Base-by-base conservation (phyloP, 1,284 basidiomycete species). In the Neonothopanus nambi region DNA sequence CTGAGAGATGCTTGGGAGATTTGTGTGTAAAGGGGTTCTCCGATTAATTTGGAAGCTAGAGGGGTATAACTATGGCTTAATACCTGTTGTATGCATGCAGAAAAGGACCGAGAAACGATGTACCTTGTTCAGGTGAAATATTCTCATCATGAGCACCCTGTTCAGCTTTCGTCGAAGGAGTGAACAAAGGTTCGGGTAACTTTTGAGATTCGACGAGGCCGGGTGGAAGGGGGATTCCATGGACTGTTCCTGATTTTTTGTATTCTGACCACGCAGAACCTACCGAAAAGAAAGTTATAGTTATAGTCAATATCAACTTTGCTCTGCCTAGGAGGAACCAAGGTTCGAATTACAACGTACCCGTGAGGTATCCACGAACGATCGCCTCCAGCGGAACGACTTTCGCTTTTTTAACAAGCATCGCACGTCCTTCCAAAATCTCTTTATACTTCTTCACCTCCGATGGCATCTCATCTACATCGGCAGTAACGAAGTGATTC, bases 181-280 rank as follows among this genome's bases (percentile, higher is more conserved):
- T 99, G 67, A 99, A 97, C 42, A 98, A 73, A 0, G 96, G 92
- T 61, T 88, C 76, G 6, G 87, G 82, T 24, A 98, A 75, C 64
- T 89, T 87, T 60, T 91, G 79, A 6, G 89, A 92, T 75, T 99
- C 96, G n/a, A 88, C 75, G 23, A 98, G 75, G 6, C 89, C 92
- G 2, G 79, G 69, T 0, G 89, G 87, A 50, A 98, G 76, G 15
- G 75, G 67, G 43, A 97, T 93, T 3, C 91, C 91, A 65, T 99
- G 96, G 12, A 97, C 89, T 0, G 94, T 98, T 39, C 91, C 87
- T 1, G 77, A 79, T 68, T 86, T 88, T 71, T 92, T 87, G 76
- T 99, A 99, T 70, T 99, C 97, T 1, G 82, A 74, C 94, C 95
- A 99, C 6, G 91, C 97, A 21, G 95, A 98, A 41, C 95, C 95